Percentiles rank a stretch among this genome's conserved stretches.
These are phyloP conservation scores for Knufia petricola DNA, from an alignment of 2,329 filamentous ascomycete genomes.

Conservation along the genomic window DNA sequence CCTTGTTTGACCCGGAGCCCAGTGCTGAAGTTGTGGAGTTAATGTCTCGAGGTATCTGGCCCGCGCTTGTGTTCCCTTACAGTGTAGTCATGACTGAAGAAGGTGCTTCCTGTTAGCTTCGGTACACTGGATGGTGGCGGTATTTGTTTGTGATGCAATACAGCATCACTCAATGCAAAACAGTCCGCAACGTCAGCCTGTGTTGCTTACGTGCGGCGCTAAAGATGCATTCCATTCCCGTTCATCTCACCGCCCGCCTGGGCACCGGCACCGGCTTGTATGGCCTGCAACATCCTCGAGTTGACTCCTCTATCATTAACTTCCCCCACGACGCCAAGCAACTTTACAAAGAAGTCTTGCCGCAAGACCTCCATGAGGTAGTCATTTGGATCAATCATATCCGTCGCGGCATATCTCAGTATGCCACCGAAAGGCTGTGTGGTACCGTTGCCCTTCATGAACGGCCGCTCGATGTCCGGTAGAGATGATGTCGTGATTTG, in stretches of 20 bases:
- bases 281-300: slow-evolving; percentile 16
- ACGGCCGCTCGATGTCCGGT: slow-evolving; percentile 40
- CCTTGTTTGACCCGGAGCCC: too few relatives aligned
- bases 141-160: too few relatives aligned
- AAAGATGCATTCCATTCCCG: slow-evolving; percentile 5
- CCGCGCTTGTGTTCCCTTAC: too few relatives aligned
- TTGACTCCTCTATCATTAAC: slow-evolving; percentile 15
- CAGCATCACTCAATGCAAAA: too few relatives aligned
- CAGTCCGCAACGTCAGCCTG: too few relatives aligned
- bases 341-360: slow-evolving; percentile 22
- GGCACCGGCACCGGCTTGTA: slow-evolving; percentile 20
- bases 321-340: slow-evolving; percentile 18
- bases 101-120: too few relatives aligned
- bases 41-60: too few relatives aligned
- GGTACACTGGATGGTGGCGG: too few relatives aligned
- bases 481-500: slow-evolving; percentile 43
- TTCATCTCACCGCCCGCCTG: not conserved
- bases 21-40: too few relatives aligned
- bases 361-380: slow-evolving; percentile 22
- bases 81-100: too few relatives aligned
- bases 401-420: slow-evolving; percentile 18
- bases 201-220: too few relatives aligned
- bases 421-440: slow-evolving; percentile 18
- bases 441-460: slow-evolving; percentile 22
- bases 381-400: slow-evolving; percentile 22